A percentile compares a stretch with the other conserved stretches of the same genome.
phyloP scores from a whole-genome alignment of 2,329 filamentous ascomycete genomes.

The Cladosporium velox region DNA sequence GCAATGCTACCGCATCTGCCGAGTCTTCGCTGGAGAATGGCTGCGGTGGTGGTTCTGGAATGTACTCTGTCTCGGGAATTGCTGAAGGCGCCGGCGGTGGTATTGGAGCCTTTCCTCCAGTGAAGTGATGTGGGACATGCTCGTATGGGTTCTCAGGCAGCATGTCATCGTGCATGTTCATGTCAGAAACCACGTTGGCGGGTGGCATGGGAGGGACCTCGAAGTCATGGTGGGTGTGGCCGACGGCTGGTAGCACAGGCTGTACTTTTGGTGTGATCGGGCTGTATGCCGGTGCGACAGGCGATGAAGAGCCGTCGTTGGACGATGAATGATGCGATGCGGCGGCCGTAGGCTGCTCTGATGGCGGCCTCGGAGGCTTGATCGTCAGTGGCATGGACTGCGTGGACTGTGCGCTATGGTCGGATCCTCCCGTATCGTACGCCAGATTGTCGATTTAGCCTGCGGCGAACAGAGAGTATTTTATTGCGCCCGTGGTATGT shows the following conservation, averaged over 20 bases:
- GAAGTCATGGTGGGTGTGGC: conserved; percentile 15
- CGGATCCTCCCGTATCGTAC: conserved; percentile 17
- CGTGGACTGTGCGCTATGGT: conserved; percentile 21
- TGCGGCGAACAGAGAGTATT: not conserved
- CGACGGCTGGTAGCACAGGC: conserved; percentile 31
- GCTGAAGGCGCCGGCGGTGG: conserved; percentile 22
- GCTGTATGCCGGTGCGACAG: conserved; percentile 32
- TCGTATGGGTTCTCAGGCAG: conserved; percentile 8
- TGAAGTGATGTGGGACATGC: not conserved
- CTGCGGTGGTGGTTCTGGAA: conserved; percentile 45
- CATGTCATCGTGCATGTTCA: conserved; percentile 10
- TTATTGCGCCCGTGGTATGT: not conserved
- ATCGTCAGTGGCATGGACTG: conserved; percentile 32
- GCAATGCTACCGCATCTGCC: conserved; percentile 83
- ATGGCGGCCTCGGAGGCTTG: conserved; percentile 28
- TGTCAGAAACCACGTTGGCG: conserved; percentile 16
- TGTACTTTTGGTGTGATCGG: conserved; percentile 39
- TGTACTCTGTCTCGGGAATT: conserved; percentile 38
- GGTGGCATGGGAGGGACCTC: conserved; percentile 17
- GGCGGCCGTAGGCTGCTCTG: conserved; percentile 21
- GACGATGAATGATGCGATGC: conserved; percentile 13
- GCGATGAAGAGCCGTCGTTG: conserved; percentile 21
- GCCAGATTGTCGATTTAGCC: conserved; percentile 8
- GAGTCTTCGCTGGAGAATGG: conserved; percentile 60
- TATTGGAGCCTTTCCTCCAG: conserved; percentile 16